Evolutionary conservation across 1,284 basidiomycete species (phyloP).

Genomic region (Sporisorium exsertum): DNA sequence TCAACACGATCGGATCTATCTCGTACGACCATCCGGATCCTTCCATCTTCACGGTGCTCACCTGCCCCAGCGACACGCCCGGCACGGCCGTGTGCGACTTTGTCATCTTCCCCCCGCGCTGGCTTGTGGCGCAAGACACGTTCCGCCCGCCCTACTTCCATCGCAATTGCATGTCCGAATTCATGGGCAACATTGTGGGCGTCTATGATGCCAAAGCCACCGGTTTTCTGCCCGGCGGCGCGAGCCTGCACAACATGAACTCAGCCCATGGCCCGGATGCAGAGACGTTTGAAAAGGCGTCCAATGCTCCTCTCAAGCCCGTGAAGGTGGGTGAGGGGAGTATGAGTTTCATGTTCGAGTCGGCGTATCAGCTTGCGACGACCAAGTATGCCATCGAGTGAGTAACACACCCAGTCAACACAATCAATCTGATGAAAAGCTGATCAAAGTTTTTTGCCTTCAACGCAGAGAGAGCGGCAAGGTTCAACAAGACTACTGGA

Average conservation of each 20-base stretch:
- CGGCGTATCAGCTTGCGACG: conserved; percentile 58
- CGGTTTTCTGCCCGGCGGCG: conserved; percentile 54
- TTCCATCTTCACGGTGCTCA: conserved; percentile 63
- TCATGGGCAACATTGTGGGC: conserved; percentile 52
- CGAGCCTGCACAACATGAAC: conserved; percentile 60
- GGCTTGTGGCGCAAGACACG: conserved; percentile 44
- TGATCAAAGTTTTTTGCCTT: not conserved
- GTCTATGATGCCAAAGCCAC: conserved; percentile 53
- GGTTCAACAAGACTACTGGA: conserved; percentile 59
- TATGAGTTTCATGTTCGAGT: conserved; percentile 64
- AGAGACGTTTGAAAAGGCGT: conserved; percentile 48
- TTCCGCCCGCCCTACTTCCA: conserved; percentile 56
- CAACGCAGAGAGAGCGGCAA: conserved; percentile 49
- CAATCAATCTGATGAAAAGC: not conserved
- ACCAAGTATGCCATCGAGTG: conserved; percentile 56
- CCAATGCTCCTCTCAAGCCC: conserved; percentile 42
- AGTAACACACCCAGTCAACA: not conserved
- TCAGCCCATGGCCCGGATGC: conserved; percentile 62
- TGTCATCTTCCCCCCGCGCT: conserved; percentile 54
- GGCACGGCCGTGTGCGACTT: conserved; percentile 72
- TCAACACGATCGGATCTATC: conserved; percentile 77
- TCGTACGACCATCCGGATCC: conserved; percentile 72
- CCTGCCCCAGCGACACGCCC: conserved; percentile 72
- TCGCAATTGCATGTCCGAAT: conserved; percentile 51
- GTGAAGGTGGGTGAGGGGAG: conserved; percentile 52